These are phyloP conservation scores for Cladophialophora psammophila DNA, from an alignment of 2,329 filamentous ascomycete genomes.

Conservation along the genomic window DNA sequence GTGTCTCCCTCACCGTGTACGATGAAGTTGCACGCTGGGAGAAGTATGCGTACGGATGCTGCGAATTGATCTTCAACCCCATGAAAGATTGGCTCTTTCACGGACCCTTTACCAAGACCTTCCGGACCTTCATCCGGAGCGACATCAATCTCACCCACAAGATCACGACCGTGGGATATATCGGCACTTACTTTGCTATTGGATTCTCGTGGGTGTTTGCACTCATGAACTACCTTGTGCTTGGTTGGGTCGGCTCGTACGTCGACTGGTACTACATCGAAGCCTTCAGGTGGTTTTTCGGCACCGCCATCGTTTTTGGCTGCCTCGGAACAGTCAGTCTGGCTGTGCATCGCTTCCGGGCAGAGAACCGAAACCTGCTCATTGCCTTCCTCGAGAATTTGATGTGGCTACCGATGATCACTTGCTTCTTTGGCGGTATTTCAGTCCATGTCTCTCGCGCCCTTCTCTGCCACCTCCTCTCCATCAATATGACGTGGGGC, in stretches of 20 bases:
- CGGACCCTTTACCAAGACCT: slow-evolving; percentile 82
- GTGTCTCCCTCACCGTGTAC: slow-evolving; percentile 83
- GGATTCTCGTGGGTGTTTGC: slow-evolving; percentile 69
- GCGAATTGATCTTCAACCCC: slow-evolving; percentile 81
- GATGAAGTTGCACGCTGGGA: slow-evolving; percentile 86
- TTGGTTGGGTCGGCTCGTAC: slow-evolving; percentile 74
- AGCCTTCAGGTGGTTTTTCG: slow-evolving; percentile 69
- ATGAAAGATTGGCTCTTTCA: slow-evolving; percentile 74
- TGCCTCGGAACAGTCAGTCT: slow-evolving; percentile 67
- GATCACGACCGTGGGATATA: slow-evolving; percentile 74
- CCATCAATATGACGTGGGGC: slow-evolving; percentile 86
- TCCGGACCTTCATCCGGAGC: slow-evolving; percentile 75
- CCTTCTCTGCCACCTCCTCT: slow-evolving; percentile 80
- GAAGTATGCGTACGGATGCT: slow-evolving; percentile 85
- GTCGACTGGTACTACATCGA: slow-evolving; percentile 73
- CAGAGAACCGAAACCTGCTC: slow-evolving; percentile 61
- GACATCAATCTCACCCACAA: slow-evolving; percentile 67
- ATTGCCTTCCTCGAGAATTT: slow-evolving; percentile 63
- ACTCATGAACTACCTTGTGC: slow-evolving; percentile 72
- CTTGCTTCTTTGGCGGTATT: slow-evolving; percentile 82
- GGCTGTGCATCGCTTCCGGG: slow-evolving; percentile 68
- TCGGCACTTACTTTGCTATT: slow-evolving; percentile 76
- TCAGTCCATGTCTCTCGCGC: slow-evolving; percentile 83
- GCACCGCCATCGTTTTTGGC: slow-evolving; percentile 70
- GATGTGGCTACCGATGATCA: slow-evolving; percentile 69